Base-by-base conservation (phyloP, 2,329 filamentous ascomycete species). In the Xylaria digitata region DNA sequence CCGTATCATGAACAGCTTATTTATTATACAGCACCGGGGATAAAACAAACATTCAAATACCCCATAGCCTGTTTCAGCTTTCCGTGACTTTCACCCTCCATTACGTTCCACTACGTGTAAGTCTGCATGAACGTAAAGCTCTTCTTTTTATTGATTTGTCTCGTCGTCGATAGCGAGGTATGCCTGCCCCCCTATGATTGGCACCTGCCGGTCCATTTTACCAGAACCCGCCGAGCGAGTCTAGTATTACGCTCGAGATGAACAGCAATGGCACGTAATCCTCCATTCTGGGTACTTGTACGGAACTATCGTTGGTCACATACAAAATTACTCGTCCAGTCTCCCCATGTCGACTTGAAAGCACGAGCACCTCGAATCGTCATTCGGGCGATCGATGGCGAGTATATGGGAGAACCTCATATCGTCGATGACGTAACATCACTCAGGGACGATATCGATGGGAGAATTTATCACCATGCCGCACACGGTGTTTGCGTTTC, bases 401-500 rank as follows among this genome's bases (percentile, higher is more conserved):
- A 63, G 8, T 66, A 73, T 40, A 56, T 61, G 40, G 59, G 71
- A 23, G 72, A 75, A 26, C 71, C 73, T 6, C 69, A 67, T 19
- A 56, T 71, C 6, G 42, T 75, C 8, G 42, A 63, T 8, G 58
- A 56, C 34, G 42, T 49, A 17, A 23, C 56, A 15, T 64, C 65
- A 1, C 62, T 76, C 37, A 61, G 23, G 21, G 70, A 72, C 23
- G 69, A 72, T 32, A 57, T 66, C 6, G 21, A 59, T 6, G 34
- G 23, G 6, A 52, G 43, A 6, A 57, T 63, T 7, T 73, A 73
- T 37, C 43, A 50, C 37, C 49, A 71, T 8, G 72, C 73, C 34
- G 74, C 74, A 26, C 73, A 76, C 46, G 75, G 75, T 13, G 64
- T 75, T 4, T 61, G 69, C 54, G 42, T 75, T 50, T 67, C 66